A percentile compares a stretch with the other conserved stretches of the same genome.
phyloP scores from a whole-genome alignment of 495 filamentous ascomycete genomes.

The Daldinia decipiens region DNA sequence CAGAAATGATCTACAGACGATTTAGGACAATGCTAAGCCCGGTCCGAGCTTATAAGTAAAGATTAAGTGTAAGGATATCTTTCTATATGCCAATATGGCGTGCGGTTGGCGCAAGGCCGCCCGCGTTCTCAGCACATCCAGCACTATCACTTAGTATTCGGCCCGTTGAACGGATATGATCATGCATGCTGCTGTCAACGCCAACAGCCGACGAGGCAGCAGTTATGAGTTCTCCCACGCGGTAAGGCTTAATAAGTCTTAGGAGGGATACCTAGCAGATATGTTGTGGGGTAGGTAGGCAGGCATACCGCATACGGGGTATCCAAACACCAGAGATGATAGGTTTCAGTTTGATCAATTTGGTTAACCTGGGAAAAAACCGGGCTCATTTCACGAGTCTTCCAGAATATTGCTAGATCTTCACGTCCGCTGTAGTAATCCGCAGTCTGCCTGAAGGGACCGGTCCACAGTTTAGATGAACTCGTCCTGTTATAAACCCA shows the following conservation, averaged over 20 bases:
- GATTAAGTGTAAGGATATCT: constrained; percentile 40
- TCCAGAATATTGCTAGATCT: constrained; percentile 42
- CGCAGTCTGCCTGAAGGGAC: constrained; percentile 38
- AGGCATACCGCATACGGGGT: neutral
- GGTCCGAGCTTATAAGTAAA: constrained; percentile 32
- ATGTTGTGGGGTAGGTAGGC: neutral
- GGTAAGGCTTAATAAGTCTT: constrained; percentile 27
- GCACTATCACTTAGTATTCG: constrained; percentile 45
- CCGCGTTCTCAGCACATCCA: constrained; percentile 42
- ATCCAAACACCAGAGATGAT: constrained; percentile 9
- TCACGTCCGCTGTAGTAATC: constrained; percentile 40
- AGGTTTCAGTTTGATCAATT: constrained; percentile 38
- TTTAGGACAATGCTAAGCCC: constrained; percentile 36
- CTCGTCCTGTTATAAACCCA: constrained; percentile 25
- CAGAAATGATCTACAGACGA: constrained; percentile 42
- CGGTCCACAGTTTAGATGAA: constrained; percentile 44
- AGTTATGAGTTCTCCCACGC: constrained; percentile 34
- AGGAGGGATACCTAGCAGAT: constrained; percentile 9
- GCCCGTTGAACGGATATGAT: constrained; percentile 40
- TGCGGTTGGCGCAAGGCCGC: constrained; percentile 40
- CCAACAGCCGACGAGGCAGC: constrained; percentile 36
- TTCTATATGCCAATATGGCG: constrained; percentile 24
- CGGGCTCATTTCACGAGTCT: constrained; percentile 33
- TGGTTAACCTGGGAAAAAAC: constrained; percentile 24
- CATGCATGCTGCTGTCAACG: constrained; percentile 34